Conservation (phyloP, 768 basidiomycete genomes). For the Leccinellum luteum region DNA sequence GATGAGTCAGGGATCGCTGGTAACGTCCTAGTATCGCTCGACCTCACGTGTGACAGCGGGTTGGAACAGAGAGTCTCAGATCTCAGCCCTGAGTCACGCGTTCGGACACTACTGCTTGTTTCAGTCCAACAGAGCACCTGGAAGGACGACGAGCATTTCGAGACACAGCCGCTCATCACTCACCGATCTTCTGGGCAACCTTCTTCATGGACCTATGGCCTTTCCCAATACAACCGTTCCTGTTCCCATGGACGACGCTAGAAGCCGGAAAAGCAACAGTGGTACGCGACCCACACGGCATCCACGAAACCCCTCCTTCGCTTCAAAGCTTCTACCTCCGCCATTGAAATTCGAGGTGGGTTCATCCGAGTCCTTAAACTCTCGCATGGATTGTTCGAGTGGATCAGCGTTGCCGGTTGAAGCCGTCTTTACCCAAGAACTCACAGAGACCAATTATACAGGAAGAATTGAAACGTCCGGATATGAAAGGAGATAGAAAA, state of each 20-base stretch:
- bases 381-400: slow-evolving; percentile 1
- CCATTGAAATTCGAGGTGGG: slow-evolving; percentile 7
- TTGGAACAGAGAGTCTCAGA: too few species aligned
- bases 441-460: slow-evolving; percentile 7
- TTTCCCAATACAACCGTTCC: slow-evolving; percentile 1
- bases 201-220: slow-evolving; percentile 19
- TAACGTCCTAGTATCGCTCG: slow-evolving; percentile 82
- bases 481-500: slow-evolving; percentile 34
- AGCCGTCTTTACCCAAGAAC: slow-evolving; percentile 32
- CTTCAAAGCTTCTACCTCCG: slow-evolving; percentile 37
- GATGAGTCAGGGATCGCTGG: too few species aligned
- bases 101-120: background rate
- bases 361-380: slow-evolving; percentile 3
- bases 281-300: slow-evolving; percentile 16
- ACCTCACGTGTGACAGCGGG: slow-evolving; percentile 35
- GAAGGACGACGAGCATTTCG: slow-evolving; percentile 12
- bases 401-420: slow-evolving; percentile 36
- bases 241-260: slow-evolving; percentile 23
- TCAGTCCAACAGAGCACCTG: slow-evolving; percentile 7
- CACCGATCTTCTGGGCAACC: slow-evolving; percentile 23
- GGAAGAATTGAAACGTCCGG: too few species aligned
- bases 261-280: slow-evolving; percentile 28
- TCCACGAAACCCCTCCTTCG: slow-evolving; percentile 31
- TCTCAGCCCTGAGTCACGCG: too few species aligned
- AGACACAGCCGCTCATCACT: slow-evolving; percentile 31